phyloP scores from a whole-genome alignment of 164 flowering plant genomes.

The Buxus sempervirens region DNA sequence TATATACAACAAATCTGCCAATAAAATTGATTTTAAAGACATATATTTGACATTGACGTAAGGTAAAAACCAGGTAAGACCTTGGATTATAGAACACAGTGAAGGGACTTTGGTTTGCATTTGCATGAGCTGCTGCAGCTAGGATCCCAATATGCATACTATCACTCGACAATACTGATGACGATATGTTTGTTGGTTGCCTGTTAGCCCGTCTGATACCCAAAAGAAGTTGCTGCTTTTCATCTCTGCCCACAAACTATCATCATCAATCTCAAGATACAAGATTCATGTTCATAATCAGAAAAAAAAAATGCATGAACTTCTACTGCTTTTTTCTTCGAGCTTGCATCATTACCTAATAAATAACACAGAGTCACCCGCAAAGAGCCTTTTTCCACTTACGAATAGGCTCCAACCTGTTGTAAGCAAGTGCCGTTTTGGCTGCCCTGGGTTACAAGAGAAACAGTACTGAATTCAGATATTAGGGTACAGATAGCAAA shows the following conservation, averaged over 20 bases:
- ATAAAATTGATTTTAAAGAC: background rate
- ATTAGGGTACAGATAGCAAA: background rate
- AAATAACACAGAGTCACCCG: conserved; percentile 96
- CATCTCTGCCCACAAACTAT: conserved; percentile 54
- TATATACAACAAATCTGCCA: background rate
- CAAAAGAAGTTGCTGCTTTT: conserved; percentile 86
- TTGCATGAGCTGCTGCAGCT: conserved; percentile 99
- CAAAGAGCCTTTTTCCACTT: conserved; percentile 89
- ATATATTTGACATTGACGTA: background rate
- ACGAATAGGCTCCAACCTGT: conserved; percentile 99
- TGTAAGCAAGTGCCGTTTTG: conserved; percentile 95
- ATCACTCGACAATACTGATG: conserved; percentile 95
- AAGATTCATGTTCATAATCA: background rate
- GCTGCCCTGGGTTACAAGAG: conserved; percentile 60
- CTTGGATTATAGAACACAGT: conserved; percentile 91
- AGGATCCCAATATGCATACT: conserved; percentile 99
- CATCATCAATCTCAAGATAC: background rate
- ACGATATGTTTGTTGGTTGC: conserved; percentile 79
- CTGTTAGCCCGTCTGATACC: conserved; percentile 91
- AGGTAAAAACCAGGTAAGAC: conserved; percentile 23
- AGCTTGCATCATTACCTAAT: conserved; percentile 55
- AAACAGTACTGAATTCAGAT: background rate
- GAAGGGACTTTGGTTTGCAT: conserved; percentile 89
- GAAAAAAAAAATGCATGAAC: background rate
- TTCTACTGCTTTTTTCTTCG: background rate